A percentile compares a stretch with the other conserved stretches of the same genome.
Evolutionary conservation across 345 rosid species (phyloP).

Genomic region (Punica granatum): DNA sequence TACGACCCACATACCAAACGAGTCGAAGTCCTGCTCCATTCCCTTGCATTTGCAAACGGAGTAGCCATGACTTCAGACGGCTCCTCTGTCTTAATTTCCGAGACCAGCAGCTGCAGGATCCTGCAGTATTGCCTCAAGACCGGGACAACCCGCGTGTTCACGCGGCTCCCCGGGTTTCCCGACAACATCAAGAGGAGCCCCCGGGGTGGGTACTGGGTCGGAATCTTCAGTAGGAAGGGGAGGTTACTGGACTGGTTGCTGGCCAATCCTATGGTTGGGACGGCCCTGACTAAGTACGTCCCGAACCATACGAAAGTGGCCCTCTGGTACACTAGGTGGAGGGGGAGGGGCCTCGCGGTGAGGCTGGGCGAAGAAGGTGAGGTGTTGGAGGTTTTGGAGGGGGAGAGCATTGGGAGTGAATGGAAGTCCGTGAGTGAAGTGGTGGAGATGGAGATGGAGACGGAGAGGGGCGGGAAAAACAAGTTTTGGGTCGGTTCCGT

Average conservation of each 20-base stretch:
- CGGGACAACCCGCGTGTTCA: slow-evolving; percentile 26
- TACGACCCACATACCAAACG: slow-evolving; percentile 41
- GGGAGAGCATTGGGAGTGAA: slow-evolving; percentile 18
- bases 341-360: slow-evolving; percentile 51
- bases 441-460: slow-evolving; percentile 33
- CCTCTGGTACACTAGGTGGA: slow-evolving; percentile 22
- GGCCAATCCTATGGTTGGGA: slow-evolving; percentile 45
- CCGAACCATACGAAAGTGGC: slow-evolving; percentile 38
- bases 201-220: slow-evolving; percentile 67
- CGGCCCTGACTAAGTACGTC: slow-evolving; percentile 22
- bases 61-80: slow-evolving; percentile 35
- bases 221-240: slow-evolving; percentile 35
- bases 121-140: slow-evolving; percentile 37
- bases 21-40: slow-evolving; percentile 28
- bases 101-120: slow-evolving; percentile 36
- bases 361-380: slow-evolving; percentile 62
- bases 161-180: slow-evolving; percentile 51
- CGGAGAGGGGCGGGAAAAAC: background rate
- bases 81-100: slow-evolving; percentile 39
- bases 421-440: slow-evolving; percentile 57
- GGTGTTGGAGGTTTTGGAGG: slow-evolving; percentile 31
- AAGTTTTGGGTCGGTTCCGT: slow-evolving; percentile 66
- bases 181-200: slow-evolving; percentile 63
- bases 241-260: slow-evolving; percentile 25
- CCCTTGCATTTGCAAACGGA: slow-evolving; percentile 58